phyloP scores from a whole-genome alignment of 2,329 filamentous ascomycete species.

The Magnaporthiopsis poae region DNA sequence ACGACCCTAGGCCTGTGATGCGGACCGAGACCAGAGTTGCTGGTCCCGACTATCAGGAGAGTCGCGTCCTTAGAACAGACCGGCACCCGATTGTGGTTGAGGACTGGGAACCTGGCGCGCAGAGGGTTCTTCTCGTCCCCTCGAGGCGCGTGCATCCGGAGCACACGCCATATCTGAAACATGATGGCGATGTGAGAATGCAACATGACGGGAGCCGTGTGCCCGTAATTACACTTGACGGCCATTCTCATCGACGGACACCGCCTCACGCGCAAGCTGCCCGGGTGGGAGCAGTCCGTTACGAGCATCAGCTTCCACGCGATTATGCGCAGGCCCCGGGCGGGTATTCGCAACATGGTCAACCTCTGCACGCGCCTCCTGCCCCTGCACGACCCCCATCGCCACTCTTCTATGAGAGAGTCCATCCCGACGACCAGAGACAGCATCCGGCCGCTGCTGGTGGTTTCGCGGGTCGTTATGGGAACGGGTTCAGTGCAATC shows the following conservation, averaged over 20 bases:
- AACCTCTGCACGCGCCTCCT: neutral
- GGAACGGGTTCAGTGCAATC: neutral
- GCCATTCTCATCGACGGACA: neutral
- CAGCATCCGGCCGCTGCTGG: neutral
- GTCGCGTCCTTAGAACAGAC: slow-evolving; percentile 7
- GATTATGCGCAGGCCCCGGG: neutral
- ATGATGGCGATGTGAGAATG: neutral
- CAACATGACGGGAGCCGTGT: neutral
- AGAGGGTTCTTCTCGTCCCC: neutral
- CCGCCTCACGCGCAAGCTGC: neutral
- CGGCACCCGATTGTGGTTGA: slow-evolving; percentile 10
- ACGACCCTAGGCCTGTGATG: neutral
- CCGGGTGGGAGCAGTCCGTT: neutral
- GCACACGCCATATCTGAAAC: neutral
- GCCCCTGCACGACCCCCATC: neutral
- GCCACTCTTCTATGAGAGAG: neutral
- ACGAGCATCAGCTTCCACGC: neutral
- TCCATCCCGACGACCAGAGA: neutral
- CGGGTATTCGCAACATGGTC: neutral
- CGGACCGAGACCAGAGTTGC: neutral
- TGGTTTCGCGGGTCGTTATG: neutral
- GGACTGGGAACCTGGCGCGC: slow-evolving; percentile 3
- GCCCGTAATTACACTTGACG: neutral
- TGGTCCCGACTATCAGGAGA: neutral
- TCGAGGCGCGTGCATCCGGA: neutral